Conservation (phyloP, 176 grass and related monocot species). For the Melocanna baccifera region DNA sequence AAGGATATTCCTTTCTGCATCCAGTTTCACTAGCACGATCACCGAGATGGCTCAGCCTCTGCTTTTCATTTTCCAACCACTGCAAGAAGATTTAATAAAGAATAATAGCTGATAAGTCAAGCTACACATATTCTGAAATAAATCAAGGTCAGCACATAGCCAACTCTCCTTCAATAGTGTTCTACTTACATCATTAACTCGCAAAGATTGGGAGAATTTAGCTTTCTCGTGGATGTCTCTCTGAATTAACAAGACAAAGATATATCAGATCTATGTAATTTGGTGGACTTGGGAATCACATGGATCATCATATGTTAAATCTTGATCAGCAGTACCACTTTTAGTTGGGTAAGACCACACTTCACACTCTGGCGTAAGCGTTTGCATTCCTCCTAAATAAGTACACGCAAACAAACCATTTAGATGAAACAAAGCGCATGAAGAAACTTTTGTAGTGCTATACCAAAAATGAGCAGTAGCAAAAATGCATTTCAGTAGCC, state of each 20-base stretch:
- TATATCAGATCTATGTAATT: constrained; percentile 24
- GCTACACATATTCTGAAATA: constrained; percentile 29
- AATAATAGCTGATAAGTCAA: constrained; percentile 20
- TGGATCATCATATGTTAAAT: constrained; percentile 21
- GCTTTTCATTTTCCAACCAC: constrained; percentile 93
- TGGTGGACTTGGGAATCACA: constrained; percentile 8
- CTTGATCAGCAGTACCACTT: constrained; percentile 79
- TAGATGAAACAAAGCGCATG: constrained; percentile 27
- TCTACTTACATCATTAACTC: constrained; percentile 80
- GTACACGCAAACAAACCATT: constrained; percentile 30
- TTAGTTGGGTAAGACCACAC: constrained; percentile 64
- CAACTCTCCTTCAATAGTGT: constrained; percentile 19
- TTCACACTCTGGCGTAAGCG: constrained; percentile 81
- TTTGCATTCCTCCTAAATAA: constrained; percentile 89
- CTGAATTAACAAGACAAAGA: constrained; percentile 47
- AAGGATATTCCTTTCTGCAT: constrained; percentile 99
- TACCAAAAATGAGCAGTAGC: not conserved
- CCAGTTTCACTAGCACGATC: constrained; percentile 99
- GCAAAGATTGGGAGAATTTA: constrained; percentile 60
- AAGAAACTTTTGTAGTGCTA: not conserved
- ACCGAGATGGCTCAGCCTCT: constrained; percentile 80
- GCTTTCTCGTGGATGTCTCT: constrained; percentile 75
- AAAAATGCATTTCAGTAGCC: constrained; percentile 10
- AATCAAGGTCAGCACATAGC: not conserved
- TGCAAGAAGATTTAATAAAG: constrained; percentile 42